Evolutionary conservation across 2,329 filamentous ascomycete genomes (phyloP).

Genomic region (Paecilomyces variotii): DNA sequence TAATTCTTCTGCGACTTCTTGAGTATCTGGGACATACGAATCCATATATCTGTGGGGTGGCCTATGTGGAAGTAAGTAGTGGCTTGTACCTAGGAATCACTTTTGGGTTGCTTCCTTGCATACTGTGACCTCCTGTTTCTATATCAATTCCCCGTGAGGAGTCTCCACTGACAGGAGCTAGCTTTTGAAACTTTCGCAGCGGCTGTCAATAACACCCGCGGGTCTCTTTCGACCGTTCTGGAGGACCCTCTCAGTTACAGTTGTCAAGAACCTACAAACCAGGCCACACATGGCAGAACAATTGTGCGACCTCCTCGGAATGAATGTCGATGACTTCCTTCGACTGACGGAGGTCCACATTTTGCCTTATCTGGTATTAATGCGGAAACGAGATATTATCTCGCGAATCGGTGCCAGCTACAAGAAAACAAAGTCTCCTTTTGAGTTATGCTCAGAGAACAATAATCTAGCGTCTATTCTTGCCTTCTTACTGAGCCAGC

Average conservation of each 20-base stretch:
- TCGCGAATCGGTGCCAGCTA: conserved; percentile 69
- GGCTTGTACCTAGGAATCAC: not conserved
- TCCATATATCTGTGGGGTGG: conserved; percentile 67
- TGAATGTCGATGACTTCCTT: conserved; percentile 67
- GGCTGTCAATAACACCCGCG: conserved; percentile 53
- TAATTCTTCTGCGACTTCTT: conserved; percentile 73
- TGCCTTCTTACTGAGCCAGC: conserved; percentile 50
- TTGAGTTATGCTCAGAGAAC: conserved; percentile 55
- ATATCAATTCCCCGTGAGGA: not conserved
- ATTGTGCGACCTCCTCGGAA: conserved; percentile 71
- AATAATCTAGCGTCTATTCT: conserved; percentile 53
- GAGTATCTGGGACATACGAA: conserved; percentile 83
- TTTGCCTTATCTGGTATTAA: conserved; percentile 76
- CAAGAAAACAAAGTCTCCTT: conserved; percentile 43
- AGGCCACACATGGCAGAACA: conserved; percentile 75
- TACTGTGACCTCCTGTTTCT: not conserved
- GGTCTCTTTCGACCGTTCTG: conserved; percentile 81
- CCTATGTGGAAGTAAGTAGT: conserved; percentile 66
- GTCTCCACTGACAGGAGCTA: conserved; percentile 18
- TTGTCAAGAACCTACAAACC: conserved; percentile 71
- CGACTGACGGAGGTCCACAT: conserved; percentile 70
- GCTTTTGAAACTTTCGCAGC: conserved; percentile 64
- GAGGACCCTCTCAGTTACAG: conserved; percentile 72
- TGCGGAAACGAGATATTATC: conserved; percentile 68
- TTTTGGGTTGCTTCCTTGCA: not conserved